A percentile compares a stretch with the other conserved stretches of the same genome.
Evolutionary conservation across 306 rosid species (phyloP).

Genomic region (Sechiopsis laciniata): DNA sequence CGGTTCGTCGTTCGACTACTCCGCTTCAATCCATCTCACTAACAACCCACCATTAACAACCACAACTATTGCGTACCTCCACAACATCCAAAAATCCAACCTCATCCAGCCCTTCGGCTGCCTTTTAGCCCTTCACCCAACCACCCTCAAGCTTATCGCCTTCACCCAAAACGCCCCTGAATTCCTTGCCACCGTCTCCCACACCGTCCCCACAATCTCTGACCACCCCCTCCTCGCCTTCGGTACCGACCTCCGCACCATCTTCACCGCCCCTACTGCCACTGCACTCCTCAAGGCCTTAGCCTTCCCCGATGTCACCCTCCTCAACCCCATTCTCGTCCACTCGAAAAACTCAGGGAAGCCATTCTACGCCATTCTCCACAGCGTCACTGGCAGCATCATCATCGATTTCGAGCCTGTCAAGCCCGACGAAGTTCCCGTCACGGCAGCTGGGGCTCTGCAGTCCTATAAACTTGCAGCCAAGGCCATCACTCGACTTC

Average conservation of each 20-base stretch:
- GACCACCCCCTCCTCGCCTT: slow-evolving; percentile 78
- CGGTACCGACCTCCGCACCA: slow-evolving; percentile 62
- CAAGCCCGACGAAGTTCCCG: slow-evolving; percentile 81
- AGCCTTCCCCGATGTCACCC: slow-evolving; percentile 73
- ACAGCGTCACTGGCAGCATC: slow-evolving; percentile 76
- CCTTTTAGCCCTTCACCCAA: slow-evolving; percentile 75
- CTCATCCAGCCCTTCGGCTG: slow-evolving; percentile 88
- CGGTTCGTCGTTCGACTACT: slow-evolving; percentile 76
- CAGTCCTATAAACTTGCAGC: slow-evolving; percentile 96
- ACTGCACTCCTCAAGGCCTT: slow-evolving; percentile 81
- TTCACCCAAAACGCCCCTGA: slow-evolving; percentile 91
- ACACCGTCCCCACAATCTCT: slow-evolving; percentile 85
- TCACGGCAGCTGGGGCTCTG: slow-evolving; percentile 89
- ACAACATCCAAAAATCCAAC: slow-evolving; percentile 76
- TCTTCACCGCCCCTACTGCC: slow-evolving; percentile 75
- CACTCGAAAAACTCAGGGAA: slow-evolving; percentile 96
- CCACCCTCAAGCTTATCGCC: slow-evolving; percentile 72
- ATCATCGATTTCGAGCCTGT: slow-evolving; percentile 92
- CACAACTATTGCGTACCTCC: slow-evolving; percentile 61
- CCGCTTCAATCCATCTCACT: slow-evolving; percentile 52
- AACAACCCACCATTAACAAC: slow-evolving; percentile 32
- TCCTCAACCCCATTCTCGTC: slow-evolving; percentile 82
- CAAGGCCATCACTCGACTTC: slow-evolving; percentile 77
- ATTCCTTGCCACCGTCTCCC: slow-evolving; percentile 73
- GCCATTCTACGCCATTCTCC: slow-evolving; percentile 86